Conservation (phyloP, 1,284 basidiomycete genomes). For the Boletellus deceptivus region DNA sequence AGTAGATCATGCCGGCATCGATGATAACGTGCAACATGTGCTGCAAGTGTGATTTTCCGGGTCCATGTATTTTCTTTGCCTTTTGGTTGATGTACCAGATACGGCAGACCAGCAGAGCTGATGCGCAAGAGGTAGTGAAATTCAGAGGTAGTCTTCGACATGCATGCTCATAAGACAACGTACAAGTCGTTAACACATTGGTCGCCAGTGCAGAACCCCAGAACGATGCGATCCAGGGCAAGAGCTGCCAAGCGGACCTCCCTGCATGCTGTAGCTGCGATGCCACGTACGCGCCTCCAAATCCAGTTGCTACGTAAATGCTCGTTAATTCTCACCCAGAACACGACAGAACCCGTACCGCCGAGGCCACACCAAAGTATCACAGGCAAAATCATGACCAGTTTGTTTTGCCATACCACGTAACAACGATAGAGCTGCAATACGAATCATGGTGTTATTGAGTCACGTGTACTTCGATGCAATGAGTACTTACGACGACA, state of each 20-base stretch:
- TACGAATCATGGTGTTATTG: not conserved
- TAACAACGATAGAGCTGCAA: slow-evolving; percentile 29
- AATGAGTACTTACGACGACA: slow-evolving; percentile 22
- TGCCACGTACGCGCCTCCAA: slow-evolving; percentile 11
- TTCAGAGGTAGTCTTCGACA: not conserved
- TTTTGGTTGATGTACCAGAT: slow-evolving; percentile 24
- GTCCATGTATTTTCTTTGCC: not conserved
- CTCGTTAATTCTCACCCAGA: not conserved
- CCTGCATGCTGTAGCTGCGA: not conserved
- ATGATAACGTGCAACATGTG: slow-evolving; percentile 21
- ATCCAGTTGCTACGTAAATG: slow-evolving; percentile 17
- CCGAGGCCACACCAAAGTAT: slow-evolving; percentile 20
- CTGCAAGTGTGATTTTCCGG: slow-evolving; percentile 9
- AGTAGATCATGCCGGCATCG: slow-evolving; percentile 27
- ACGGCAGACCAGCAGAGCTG: slow-evolving; percentile 22
- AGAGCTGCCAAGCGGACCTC: slow-evolving; percentile 7
- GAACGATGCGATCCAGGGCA: slow-evolving; percentile 19
- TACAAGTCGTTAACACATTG: slow-evolving; percentile 23
- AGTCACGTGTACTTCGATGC: not conserved
- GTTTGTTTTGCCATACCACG: slow-evolving; percentile 20
- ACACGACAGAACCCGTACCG: slow-evolving; percentile 6
- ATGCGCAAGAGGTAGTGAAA: not conserved
- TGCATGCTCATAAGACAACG: not conserved
- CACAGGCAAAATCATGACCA: slow-evolving; percentile 17
- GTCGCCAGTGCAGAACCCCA: slow-evolving; percentile 16